Conservation (phyloP, 495 filamentous ascomycete species). For the Penicillium malachiteum region DNA sequence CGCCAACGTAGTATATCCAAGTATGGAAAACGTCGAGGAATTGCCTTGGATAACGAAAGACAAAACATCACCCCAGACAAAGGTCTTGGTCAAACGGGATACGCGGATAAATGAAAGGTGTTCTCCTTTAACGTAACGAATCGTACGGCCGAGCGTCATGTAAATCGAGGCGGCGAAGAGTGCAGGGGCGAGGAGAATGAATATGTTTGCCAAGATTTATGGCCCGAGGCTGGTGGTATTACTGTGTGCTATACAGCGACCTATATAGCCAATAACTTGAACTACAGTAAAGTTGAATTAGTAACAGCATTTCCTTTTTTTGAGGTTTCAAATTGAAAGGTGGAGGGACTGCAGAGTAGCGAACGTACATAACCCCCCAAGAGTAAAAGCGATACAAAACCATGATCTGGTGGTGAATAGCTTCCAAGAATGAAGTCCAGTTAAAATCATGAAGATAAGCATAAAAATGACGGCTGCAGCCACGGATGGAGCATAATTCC, state of each 20-base stretch:
- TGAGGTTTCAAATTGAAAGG: neutral
- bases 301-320: neutral
- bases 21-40: conserved; percentile 1
- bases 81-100: conserved; percentile 14
- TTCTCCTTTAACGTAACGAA: conserved; percentile 40
- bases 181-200: conserved; percentile 28
- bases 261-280: conserved; percentile 44
- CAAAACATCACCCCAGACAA: conserved; percentile 21
- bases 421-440: conserved; percentile 39
- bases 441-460: conserved; percentile 42
- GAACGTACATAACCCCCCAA: conserved; percentile 25
- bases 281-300: conserved; percentile 30
- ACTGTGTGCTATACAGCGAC: conserved; percentile 23
- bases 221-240: conserved; percentile 12
- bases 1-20: conserved; percentile 5
- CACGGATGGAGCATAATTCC: conserved; percentile 39
- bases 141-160: conserved; percentile 49
- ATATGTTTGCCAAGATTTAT: conserved; percentile 26
- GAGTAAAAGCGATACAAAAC: conserved; percentile 15
- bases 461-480: conserved; percentile 48
- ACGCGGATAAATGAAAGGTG: conserved; percentile 7
- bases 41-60: conserved; percentile 18
- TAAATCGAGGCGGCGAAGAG: conserved; percentile 51
- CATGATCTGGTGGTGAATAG: conserved; percentile 8
- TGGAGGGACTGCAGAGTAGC: too few relatives aligned